These are phyloP conservation scores for Rhodosporidiobolus sp. DNA, from an alignment of 768 basidiomycete genomes.

Conservation along the genomic window DNA sequence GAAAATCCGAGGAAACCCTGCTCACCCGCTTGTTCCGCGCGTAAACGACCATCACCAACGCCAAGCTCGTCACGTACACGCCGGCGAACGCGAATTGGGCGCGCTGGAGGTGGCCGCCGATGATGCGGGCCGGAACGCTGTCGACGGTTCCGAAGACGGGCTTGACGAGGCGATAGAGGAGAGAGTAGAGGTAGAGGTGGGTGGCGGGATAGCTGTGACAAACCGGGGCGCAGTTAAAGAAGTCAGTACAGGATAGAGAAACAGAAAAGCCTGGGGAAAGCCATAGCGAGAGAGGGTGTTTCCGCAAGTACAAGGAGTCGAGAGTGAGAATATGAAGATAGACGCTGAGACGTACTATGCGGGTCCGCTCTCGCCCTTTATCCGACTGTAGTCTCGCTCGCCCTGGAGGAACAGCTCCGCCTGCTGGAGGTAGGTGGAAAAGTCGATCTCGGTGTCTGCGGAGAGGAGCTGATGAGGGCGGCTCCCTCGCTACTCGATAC, in stretches of 20 bases:
- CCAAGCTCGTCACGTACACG: constrained; percentile 68
- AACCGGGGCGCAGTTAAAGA: background rate
- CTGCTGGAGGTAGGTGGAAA: constrained; percentile 92
- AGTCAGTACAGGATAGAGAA: background rate
- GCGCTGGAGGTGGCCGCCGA: constrained; percentile 56
- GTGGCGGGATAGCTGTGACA: constrained; percentile 85
- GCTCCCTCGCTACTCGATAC: too few relatives aligned
- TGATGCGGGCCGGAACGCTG: background rate
- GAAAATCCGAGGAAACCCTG: constrained; percentile 41
- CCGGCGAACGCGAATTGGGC: constrained; percentile 76
- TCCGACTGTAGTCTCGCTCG: constrained; percentile 73
- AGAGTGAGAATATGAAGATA: background rate
- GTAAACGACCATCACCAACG: constrained; percentile 69
- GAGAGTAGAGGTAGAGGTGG: constrained; percentile 75
- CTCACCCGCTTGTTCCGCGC: constrained; percentile 53
- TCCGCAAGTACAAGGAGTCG: background rate
- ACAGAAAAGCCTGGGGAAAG: background rate
- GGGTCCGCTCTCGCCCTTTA: constrained; percentile 87
- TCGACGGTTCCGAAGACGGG: constrained; percentile 29
- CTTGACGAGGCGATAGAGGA: constrained; percentile 64
- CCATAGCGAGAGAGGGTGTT: background rate
- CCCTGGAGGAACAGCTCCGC: constrained; percentile 72
- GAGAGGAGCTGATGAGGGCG: background rate
- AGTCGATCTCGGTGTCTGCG: constrained; percentile 96
- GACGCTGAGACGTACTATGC: constrained; percentile 65